Conservation (phyloP, 805 yeast species). For the Candida multigemmis region DNA sequence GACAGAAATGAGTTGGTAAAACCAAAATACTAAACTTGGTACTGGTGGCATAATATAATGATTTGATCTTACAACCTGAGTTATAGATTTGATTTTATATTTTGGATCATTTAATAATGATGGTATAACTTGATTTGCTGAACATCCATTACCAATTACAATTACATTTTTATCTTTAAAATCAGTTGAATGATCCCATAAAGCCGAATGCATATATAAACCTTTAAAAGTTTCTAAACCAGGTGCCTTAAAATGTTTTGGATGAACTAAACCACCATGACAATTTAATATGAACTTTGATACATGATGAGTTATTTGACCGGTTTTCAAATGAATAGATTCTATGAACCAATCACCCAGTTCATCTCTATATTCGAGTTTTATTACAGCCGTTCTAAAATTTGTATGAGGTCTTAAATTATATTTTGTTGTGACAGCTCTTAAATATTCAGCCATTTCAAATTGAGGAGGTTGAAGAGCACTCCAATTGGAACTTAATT, state of each 20-base stretch:
- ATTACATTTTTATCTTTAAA: constrained; percentile 25
- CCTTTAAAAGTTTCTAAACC: constrained; percentile 30
- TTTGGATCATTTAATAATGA: constrained; percentile 16
- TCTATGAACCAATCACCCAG: constrained; percentile 18
- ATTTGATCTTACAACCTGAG: constrained; percentile 25
- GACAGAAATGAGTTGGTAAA: constrained; percentile 15
- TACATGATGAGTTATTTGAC: constrained; percentile 21
- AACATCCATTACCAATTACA: constrained; percentile 35
- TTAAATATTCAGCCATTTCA: constrained; percentile 33
- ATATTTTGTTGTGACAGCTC: constrained; percentile 19
- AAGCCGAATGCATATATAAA: constrained; percentile 30
- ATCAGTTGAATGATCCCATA: constrained; percentile 24
- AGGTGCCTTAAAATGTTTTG: constrained; percentile 16
- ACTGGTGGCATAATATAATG: constrained; percentile 32
- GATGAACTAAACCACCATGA: constrained; percentile 30
- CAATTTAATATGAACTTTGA: constrained; percentile 15
- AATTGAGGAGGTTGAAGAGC: constrained; percentile 30
- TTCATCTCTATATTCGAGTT: constrained; percentile 13
- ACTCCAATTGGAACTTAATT: constrained; percentile 27
- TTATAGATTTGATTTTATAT: constrained; percentile 14
- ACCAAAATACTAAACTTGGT: constrained; percentile 10
- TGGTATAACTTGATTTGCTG: constrained; percentile 33
- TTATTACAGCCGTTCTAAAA: constrained; percentile 13
- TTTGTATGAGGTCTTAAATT: constrained; percentile 11
- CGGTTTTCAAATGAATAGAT: constrained; percentile 16